Conservation (phyloP, 2,329 filamentous ascomycete species). For the Tolypocladium ovalisporum region DNA sequence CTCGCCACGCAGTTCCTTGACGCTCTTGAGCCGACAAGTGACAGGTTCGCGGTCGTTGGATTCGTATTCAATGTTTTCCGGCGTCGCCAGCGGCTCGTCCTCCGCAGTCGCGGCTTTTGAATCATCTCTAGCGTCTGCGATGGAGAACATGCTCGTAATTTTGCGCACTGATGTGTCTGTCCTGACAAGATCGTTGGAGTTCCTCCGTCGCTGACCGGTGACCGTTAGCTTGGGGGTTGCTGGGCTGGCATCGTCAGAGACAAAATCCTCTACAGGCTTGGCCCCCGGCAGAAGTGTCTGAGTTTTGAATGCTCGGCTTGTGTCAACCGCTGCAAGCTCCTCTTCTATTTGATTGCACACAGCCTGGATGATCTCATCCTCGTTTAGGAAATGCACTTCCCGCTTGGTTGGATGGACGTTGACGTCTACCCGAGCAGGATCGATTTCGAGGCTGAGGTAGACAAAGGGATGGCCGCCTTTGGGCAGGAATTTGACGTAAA, state of each 20-base stretch:
- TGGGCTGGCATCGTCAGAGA: constrained; percentile 15
- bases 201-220: constrained; percentile 27
- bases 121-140: constrained; percentile 30
- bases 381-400: constrained; percentile 94
- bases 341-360: constrained; percentile 72
- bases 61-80: constrained; percentile 58
- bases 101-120: constrained; percentile 8
- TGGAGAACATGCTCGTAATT: constrained; percentile 84
- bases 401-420: constrained; percentile 96
- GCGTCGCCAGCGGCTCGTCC: constrained; percentile 23
- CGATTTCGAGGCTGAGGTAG: constrained; percentile 86
- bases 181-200: constrained; percentile 69
- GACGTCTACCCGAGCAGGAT: constrained; percentile 85
- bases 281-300: constrained; percentile 77
- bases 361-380: constrained; percentile 86
- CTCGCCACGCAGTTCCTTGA: constrained; percentile 72
- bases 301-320: constrained; percentile 86
- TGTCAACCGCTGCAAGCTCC: constrained; percentile 77
- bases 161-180: constrained; percentile 85
- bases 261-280: constrained; percentile 13
- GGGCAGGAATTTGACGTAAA: constrained; percentile 75
- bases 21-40: constrained; percentile 65
- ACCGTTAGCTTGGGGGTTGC: constrained; percentile 21
- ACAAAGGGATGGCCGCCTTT: constrained; percentile 92
- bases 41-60: constrained; percentile 57